Evolutionary conservation across 371 early-diverging fungal genomes (phyloP).

Genomic region (Zychaea mexicana): DNA sequence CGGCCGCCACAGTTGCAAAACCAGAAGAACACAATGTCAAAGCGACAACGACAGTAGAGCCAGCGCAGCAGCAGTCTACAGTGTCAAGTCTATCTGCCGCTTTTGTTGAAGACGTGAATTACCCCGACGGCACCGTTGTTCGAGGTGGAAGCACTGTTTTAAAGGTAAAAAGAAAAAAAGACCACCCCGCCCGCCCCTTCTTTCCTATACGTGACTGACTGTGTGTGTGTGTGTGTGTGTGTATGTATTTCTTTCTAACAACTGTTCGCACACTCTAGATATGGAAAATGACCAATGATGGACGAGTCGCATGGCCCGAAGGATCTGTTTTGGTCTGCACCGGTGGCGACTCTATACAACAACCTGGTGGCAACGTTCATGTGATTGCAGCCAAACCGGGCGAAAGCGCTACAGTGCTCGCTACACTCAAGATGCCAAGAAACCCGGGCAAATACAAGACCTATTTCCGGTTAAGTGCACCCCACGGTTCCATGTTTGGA

Average conservation of each 20-base stretch:
- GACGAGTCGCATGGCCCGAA: slow-evolving; percentile 64
- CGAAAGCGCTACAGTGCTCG: slow-evolving; percentile 57
- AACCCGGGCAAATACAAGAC: slow-evolving; percentile 61
- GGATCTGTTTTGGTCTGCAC: slow-evolving; percentile 57
- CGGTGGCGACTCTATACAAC: slow-evolving; percentile 48
- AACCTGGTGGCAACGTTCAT: slow-evolving; percentile 37
- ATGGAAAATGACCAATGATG: slow-evolving; percentile 72
- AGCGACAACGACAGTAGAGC: background rate
- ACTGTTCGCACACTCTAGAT: slow-evolving; percentile 39
- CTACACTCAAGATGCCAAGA: slow-evolving; percentile 68
- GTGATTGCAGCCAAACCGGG: slow-evolving; percentile 52
- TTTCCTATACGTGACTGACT: too few species aligned
- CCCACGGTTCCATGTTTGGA: slow-evolving; percentile 67
- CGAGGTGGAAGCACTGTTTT: slow-evolving; percentile 50
- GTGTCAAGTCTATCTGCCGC: slow-evolving; percentile 23
- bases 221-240: too few species aligned
- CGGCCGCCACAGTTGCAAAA: background rate
- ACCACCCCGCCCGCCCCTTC: too few species aligned
- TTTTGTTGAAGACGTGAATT: slow-evolving; percentile 71
- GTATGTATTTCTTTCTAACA: background rate
- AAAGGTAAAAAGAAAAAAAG: slow-evolving; percentile 30
- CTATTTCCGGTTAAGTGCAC: slow-evolving; percentile 65
- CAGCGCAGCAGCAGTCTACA: background rate
- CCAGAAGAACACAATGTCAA: background rate
- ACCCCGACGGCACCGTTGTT: slow-evolving; percentile 66